These are phyloP conservation scores for Cystobasidiaceae sp. DNA, from an alignment of 1,284 basidiomycete genomes.

Conservation along the genomic window DNA sequence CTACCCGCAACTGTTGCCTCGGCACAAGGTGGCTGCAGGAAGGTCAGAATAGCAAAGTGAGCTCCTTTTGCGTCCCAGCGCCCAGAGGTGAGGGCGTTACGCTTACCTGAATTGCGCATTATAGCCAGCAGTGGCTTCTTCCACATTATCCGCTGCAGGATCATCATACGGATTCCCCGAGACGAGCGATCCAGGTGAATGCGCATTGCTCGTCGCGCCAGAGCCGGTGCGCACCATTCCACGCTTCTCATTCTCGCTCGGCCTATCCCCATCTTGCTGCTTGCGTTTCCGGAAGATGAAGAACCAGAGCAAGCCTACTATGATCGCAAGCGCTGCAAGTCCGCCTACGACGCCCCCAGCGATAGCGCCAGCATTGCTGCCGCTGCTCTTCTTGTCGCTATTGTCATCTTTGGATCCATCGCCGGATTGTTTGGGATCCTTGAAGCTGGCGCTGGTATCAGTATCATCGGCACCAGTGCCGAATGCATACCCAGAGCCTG, in stretches of 20 bases:
- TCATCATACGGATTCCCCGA: conserved; percentile 21
- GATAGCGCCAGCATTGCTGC: conserved; percentile 45
- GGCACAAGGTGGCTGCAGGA: conserved; percentile 11
- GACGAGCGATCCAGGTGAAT: conserved; percentile 3
- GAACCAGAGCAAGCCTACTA: conserved; percentile 43
- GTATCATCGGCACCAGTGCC: conserved; percentile 16
- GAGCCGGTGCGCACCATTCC: too few relatives aligned
- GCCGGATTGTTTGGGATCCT: background rate
- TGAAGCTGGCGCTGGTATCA: conserved; percentile 2
- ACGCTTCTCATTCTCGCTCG: background rate
- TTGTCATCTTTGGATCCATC: background rate
- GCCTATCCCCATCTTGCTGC: conserved; percentile 2
- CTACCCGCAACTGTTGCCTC: conserved; percentile 11
- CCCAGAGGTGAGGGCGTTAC: background rate
- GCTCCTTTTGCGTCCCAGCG: background rate
- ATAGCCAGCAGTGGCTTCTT: conserved; percentile 19
- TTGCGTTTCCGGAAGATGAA: conserved; percentile 40
- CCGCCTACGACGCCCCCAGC: conserved; percentile 48
- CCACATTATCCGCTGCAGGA: conserved; percentile 23
- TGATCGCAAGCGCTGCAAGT: conserved; percentile 43
- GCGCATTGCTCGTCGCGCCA: background rate
- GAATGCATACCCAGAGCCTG: conserved; percentile 22
- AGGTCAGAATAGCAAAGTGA: background rate
- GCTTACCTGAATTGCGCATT: conserved; percentile 30
- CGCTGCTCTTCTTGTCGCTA: conserved; percentile 1